Conservation (phyloP, 2,329 filamentous ascomycete species). For the Lizonia empirigonia region DNA sequence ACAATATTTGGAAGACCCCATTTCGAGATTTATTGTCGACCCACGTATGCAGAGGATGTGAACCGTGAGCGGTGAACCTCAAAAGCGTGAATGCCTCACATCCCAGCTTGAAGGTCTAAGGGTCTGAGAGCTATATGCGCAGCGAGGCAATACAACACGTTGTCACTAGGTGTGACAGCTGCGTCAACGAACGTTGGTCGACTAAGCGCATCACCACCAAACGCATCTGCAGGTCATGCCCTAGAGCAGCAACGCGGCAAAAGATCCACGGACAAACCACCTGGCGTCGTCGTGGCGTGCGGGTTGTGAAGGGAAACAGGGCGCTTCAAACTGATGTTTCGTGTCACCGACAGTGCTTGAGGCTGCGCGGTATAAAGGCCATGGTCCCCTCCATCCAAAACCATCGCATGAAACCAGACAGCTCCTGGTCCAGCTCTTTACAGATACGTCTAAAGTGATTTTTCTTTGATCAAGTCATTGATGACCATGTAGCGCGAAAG, state of each 20-base stretch:
- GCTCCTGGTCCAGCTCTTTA: no score
- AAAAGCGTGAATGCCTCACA: neutral
- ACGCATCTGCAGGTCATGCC: neutral
- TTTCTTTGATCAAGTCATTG: constrained; percentile 77
- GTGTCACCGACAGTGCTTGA: neutral
- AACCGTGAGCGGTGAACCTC: neutral
- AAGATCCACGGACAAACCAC: neutral
- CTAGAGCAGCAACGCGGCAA: neutral
- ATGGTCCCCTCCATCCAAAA: neutral
- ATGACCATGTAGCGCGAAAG: constrained; percentile 93
- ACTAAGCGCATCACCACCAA: neutral
- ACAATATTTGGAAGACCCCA: neutral
- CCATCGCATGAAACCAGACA: neutral
- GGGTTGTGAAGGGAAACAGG: neutral
- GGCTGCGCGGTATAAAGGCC: neutral
- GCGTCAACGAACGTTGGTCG: neutral
- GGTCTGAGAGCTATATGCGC: neutral
- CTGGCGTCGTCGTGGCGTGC: neutral
- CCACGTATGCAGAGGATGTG: neutral
- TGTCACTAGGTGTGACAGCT: neutral
- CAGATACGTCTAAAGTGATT: constrained; percentile 26
- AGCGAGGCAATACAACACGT: neutral
- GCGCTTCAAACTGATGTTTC: neutral
- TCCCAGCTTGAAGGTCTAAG: neutral
- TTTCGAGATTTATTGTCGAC: neutral